Evolutionary conservation across 352 stramenopile genomes (phyloP).

Genomic region (Pythium phragmitis): DNA sequence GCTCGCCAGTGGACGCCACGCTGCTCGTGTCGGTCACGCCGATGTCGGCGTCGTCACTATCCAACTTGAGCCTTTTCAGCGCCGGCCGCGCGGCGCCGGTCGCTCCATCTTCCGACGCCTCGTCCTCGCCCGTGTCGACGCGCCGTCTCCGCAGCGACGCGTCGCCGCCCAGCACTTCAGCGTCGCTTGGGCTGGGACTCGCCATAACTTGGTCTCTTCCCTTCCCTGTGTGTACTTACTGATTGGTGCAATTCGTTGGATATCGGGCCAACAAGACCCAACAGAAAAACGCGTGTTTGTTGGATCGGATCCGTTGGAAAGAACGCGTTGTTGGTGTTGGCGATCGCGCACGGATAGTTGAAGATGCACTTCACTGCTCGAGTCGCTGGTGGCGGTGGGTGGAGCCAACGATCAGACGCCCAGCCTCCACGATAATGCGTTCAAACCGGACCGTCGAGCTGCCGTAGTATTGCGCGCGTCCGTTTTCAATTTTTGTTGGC

Average conservation of each 20-base stretch:
- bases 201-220: neutral
- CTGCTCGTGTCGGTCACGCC: slow-evolving; percentile 17
- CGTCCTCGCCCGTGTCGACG: slow-evolving; percentile 10
- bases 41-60: slow-evolving; percentile 14
- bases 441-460: neutral
- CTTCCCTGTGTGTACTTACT: neutral
- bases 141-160: slow-evolving; percentile 19
- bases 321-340: neutral
- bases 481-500: neutral
- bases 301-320: slow-evolving; percentile 2
- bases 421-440: neutral
- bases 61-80: slow-evolving; percentile 24
- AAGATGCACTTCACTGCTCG: neutral
- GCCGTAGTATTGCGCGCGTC: neutral
- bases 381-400: neutral
- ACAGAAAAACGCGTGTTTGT: neutral
- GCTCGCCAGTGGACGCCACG: slow-evolving; percentile 8
- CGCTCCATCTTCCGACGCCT: neutral
- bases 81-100: neutral
- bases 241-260: neutral
- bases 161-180: neutral
- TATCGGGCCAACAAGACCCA: neutral
- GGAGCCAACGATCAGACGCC: neutral
- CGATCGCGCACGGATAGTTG: neutral
- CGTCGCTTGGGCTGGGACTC: slow-evolving; percentile 3